A percentile compares a stretch with the other conserved stretches of the same genome.
phyloP scores from a whole-genome alignment of 1,139 yeast species.

The Geotrichum cucujoidarum region DNA sequence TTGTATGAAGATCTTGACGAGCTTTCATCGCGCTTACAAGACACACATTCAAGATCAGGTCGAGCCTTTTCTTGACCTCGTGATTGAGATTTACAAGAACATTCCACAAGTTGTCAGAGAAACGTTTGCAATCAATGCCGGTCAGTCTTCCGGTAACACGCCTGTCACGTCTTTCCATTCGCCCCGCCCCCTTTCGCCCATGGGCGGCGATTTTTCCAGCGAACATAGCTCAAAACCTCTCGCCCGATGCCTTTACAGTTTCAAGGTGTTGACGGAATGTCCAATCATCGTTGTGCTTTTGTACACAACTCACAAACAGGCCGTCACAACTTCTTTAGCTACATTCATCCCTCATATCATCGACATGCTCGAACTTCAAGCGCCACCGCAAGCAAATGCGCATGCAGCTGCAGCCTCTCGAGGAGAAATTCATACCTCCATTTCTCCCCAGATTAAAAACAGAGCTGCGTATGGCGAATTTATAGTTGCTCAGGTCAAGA shows the following conservation, averaged over 20 bases:
- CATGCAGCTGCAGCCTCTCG: slow-evolving; percentile 55
- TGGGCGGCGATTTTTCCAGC: slow-evolving; percentile 33
- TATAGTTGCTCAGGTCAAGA: slow-evolving; percentile 92
- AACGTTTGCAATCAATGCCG: slow-evolving; percentile 44
- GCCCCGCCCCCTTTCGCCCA: slow-evolving; percentile 44
- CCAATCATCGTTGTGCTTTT: slow-evolving; percentile 94
- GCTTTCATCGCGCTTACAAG: slow-evolving; percentile 82
- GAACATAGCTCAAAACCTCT: slow-evolving; percentile 37
- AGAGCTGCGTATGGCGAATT: slow-evolving; percentile 83
- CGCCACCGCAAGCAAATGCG: slow-evolving; percentile 65
- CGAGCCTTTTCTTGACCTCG: slow-evolving; percentile 70
- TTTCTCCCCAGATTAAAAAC: slow-evolving; percentile 66
- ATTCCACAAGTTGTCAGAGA: slow-evolving; percentile 71
- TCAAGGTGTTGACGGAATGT: slow-evolving; percentile 90
- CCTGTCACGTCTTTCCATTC: slow-evolving; percentile 34
- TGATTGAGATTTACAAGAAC: slow-evolving; percentile 72
- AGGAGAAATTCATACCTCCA: slow-evolving; percentile 50
- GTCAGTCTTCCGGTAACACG: slow-evolving; percentile 21
- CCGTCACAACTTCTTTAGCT: slow-evolving; percentile 68
- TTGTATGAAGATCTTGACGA: slow-evolving; percentile 85
- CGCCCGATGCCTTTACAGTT: slow-evolving; percentile 66
- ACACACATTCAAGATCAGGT: slow-evolving; percentile 58
- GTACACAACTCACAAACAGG: slow-evolving; percentile 76
- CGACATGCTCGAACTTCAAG: slow-evolving; percentile 69
- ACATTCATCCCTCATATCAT: slow-evolving; percentile 78